Base-by-base conservation (phyloP, 2,329 filamentous ascomycete species). In the Cylindrodendrum hubeiense region DNA sequence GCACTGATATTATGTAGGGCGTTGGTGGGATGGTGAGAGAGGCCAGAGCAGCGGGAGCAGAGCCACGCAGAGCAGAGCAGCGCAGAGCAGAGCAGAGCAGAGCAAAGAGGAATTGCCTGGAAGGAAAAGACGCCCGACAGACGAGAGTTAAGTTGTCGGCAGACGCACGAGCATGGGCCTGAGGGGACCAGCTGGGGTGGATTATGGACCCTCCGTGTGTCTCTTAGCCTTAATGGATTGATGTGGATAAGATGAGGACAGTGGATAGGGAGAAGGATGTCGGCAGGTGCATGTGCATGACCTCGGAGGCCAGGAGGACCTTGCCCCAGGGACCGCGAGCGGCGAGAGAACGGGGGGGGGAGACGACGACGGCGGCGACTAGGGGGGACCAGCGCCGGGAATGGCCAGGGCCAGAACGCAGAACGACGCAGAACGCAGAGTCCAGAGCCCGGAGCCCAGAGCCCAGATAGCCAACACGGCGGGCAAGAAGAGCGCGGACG, bases 271-370 rank as follows among this genome's bases (percentile, higher is more conserved):
- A 66, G 71, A 58, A 66, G 60, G 66, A 43, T 65, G 65, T 64
- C 65, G 65, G 67, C 43, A 58, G 60, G 50, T 70, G 66, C 69
- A 73, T 71, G 63, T 69, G 67, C 71, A 73, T 73, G 52, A 61
- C 67, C 66, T 67, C 61, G 50, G 49, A 34, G 34, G 53, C 55
- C 44, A 54, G 51, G 44, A 55, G 49, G 54, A 33, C 60, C 41
- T 58, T 58, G 53, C 7, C 17, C 50, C 6, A 39, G 50, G 33
- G 22, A 26, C 17, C 9, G n/a, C 47, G 51, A 59, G 41, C 47
- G 15, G 30, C 53, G 39, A 58, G 37, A 26, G 57, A 61, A 55
- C 58, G 37, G 41, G 34, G 33, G 52, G 51, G 46, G 52, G 30
- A 34, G 57, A 34, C 43, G 30, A 50, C 44, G 33, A 30, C 58